Evolutionary conservation across 2,329 filamentous ascomycete species (phyloP).

Genomic region (Xylariomycetidae sp.): DNA sequence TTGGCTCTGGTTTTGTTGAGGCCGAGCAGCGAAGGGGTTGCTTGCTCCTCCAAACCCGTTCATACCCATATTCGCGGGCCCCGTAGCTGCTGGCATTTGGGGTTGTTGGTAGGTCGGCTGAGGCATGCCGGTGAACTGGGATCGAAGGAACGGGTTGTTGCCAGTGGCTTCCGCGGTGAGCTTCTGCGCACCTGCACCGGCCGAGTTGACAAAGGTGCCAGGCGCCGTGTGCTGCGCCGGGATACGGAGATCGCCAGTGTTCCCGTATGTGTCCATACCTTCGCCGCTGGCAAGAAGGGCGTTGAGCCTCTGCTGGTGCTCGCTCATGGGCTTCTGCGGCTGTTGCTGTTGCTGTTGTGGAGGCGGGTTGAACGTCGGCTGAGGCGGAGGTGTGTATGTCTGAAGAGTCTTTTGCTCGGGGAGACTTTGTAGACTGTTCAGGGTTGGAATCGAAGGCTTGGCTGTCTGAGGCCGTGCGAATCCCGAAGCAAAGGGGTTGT

Average conservation of each 20-base stretch:
- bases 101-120: constrained; percentile 46
- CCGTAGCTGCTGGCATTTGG: constrained; percentile 50
- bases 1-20: constrained; percentile 42
- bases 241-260: constrained; percentile 92
- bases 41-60: constrained; percentile 39
- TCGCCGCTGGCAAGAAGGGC: constrained; percentile 80
- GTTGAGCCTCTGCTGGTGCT: constrained; percentile 73
- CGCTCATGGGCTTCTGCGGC: constrained; percentile 50
- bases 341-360: constrained; percentile 34
- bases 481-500: constrained; percentile 90
- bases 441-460: constrained; percentile 58
- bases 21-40: constrained; percentile 54
- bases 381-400: constrained; percentile 36
- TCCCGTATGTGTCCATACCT: constrained; percentile 94
- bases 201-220: constrained; percentile 93
- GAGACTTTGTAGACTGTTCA: constrained; percentile 55
- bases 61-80: constrained; percentile 50
- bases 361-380: constrained; percentile 37
- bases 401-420: constrained; percentile 78
- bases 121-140: constrained; percentile 76
- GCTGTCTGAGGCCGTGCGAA: constrained; percentile 56
- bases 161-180: constrained; percentile 67
- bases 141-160: constrained; percentile 83
- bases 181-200: constrained; percentile 70
- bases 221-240: constrained; percentile 95